phyloP scores from a whole-genome alignment of 306 rosid species.

The Rosa lucieae region DNA sequence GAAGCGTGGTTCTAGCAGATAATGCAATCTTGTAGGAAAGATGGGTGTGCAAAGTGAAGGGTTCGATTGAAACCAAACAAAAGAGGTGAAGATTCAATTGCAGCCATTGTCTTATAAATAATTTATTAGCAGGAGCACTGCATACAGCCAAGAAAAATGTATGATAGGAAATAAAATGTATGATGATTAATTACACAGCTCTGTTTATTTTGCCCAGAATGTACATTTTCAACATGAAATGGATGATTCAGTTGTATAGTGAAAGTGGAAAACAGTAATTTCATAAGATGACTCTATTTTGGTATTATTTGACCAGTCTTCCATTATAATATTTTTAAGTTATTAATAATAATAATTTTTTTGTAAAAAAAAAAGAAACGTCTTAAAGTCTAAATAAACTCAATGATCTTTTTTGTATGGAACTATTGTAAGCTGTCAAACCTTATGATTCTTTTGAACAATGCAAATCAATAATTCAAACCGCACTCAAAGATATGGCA shows the following conservation, averaged over 20 bases:
- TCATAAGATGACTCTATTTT: neutral
- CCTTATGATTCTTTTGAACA: too few relatives aligned
- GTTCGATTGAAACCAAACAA: neutral
- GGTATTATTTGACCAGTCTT: neutral
- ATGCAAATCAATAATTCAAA: too few relatives aligned
- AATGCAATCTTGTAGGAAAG: slow-evolving; percentile 34
- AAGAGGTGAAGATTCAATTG: neutral
- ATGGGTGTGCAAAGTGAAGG: neutral
- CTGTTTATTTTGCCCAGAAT: neutral
- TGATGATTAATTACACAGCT: neutral
- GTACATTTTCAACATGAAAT: neutral
- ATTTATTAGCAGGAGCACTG: neutral
- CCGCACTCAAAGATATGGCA: too few relatives aligned
- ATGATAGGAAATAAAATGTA: neutral
- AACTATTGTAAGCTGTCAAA: too few relatives aligned
- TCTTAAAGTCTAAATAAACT: too few relatives aligned
- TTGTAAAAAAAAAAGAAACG: too few relatives aligned
- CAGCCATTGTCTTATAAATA: neutral
- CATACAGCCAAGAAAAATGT: neutral
- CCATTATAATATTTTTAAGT: too few relatives aligned
- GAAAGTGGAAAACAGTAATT: neutral
- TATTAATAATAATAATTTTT: too few relatives aligned
- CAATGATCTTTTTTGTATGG: too few relatives aligned
- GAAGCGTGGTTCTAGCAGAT: slow-evolving; percentile 33
- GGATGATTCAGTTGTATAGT: neutral